These are phyloP conservation scores for Carallia pectinifolia DNA, from an alignment of 345 rosid genomes.

Conservation along the genomic window DNA sequence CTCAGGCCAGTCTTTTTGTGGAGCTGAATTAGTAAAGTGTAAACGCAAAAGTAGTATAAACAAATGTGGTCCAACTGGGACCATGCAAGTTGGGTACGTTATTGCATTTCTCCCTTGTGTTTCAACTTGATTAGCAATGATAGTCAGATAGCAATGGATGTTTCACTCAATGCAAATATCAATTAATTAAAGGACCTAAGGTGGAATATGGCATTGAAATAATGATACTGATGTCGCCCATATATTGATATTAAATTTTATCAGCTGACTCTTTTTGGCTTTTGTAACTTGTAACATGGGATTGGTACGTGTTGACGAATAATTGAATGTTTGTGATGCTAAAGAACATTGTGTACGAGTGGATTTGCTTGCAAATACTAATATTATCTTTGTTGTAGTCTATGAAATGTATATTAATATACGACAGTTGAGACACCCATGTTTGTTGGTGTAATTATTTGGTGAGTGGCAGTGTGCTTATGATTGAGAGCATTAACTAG, in stretches of 20 bases:
- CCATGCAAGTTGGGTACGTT: conserved; percentile 19
- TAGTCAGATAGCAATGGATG: not conserved
- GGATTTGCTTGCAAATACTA: too few species aligned
- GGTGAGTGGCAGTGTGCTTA: too few species aligned
- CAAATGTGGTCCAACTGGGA: conserved; percentile 8
- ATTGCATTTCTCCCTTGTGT: conserved; percentile 15
- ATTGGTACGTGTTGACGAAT: not conserved
- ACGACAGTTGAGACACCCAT: too few species aligned
- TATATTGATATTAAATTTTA: not conserved
- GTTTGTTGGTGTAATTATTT: too few species aligned
- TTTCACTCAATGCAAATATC: too few species aligned
- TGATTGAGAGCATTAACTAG: too few species aligned
- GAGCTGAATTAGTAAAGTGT: conserved; percentile 58
- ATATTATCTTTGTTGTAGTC: too few species aligned
- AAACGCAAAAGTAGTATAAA: conserved; percentile 11
- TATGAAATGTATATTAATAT: too few species aligned
- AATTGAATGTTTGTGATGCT: not conserved
- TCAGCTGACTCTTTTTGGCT: not conserved
- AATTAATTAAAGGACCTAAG: not conserved
- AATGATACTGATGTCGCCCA: conserved; percentile 17
- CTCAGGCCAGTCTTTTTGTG: conserved; percentile 97
- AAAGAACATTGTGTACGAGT: not conserved
- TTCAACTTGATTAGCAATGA: conserved; percentile 19
- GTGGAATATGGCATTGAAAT: conserved; percentile 15
- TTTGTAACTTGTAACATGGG: not conserved